Evolutionary conservation across 1,284 basidiomycete genomes (phyloP).

Genomic region (Ganoderma sinense): DNA sequence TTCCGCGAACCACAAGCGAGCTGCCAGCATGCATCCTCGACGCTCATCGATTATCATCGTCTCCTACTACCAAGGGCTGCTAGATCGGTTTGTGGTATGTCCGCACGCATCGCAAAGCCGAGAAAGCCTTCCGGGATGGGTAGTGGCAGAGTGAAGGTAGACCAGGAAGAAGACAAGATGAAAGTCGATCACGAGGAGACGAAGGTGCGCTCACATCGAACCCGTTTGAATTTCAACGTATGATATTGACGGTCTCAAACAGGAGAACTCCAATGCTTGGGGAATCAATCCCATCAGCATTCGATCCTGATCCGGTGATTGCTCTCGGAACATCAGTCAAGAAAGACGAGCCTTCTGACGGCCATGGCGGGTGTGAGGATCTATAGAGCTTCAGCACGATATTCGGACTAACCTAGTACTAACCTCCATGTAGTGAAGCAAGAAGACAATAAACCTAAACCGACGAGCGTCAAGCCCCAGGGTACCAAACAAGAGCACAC

Average conservation of each 20-base stretch:
- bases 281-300: neutral
- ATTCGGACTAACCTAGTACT: neutral
- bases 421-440: neutral
- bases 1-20: neutral
- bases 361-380: neutral
- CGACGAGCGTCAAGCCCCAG: neutral
- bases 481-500: neutral
- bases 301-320: neutral
- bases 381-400: neutral
- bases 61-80: neutral
- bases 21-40: neutral
- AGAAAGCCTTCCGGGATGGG: neutral
- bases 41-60: neutral
- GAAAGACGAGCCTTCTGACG: neutral
- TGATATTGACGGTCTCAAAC: neutral
- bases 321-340: neutral
- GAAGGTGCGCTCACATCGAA: neutral
- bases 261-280: neutral
- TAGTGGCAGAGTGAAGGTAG: neutral
- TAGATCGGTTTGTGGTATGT: too few relatives aligned
- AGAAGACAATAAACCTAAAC: neutral
- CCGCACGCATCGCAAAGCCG: neutral
- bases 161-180: neutral
- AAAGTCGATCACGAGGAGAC: neutral
- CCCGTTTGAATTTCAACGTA: neutral